phyloP scores from a whole-genome alignment of 2,329 filamentous ascomycete species.

The Ilyonectria sp. region DNA sequence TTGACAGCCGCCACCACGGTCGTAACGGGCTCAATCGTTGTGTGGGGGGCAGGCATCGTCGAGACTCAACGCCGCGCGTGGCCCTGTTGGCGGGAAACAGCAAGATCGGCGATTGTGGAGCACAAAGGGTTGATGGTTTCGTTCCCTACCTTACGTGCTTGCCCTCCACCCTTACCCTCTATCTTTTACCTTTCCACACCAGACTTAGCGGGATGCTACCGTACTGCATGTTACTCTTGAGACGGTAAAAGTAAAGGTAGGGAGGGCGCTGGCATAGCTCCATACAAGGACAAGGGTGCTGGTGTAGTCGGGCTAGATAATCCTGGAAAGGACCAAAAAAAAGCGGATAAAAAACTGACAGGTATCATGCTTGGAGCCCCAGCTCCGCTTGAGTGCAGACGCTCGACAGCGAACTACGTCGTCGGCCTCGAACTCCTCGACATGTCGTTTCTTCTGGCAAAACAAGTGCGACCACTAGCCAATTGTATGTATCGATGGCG shows the following conservation, averaged over 20 bases:
- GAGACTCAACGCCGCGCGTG: constrained; percentile 33
- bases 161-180: background rate
- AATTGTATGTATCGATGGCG: constrained; percentile 38
- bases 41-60: constrained; percentile 24
- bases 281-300: constrained; percentile 11
- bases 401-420: constrained; percentile 40
- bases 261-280: background rate
- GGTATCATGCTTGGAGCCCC: constrained; percentile 36
- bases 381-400: constrained; percentile 42
- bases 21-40: constrained; percentile 26
- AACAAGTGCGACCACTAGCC: constrained; percentile 35
- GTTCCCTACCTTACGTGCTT: constrained; percentile 10
- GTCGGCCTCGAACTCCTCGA: constrained; percentile 32
- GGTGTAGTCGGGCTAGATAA: constrained; percentile 5
- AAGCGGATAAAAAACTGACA: constrained; percentile 39
- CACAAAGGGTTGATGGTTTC: constrained; percentile 13
- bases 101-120: constrained; percentile 28
- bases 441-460: constrained; percentile 37
- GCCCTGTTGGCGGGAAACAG: constrained; percentile 24
- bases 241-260: constrained; percentile 1
- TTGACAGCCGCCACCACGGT: constrained; percentile 32
- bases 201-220: constrained; percentile 4
- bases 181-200: background rate
- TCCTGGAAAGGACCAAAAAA: constrained; percentile 2
- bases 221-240: constrained; percentile 5